phyloP scores from a whole-genome alignment of 257 asterid genomes.

The Haberlea rhodopensis region DNA sequence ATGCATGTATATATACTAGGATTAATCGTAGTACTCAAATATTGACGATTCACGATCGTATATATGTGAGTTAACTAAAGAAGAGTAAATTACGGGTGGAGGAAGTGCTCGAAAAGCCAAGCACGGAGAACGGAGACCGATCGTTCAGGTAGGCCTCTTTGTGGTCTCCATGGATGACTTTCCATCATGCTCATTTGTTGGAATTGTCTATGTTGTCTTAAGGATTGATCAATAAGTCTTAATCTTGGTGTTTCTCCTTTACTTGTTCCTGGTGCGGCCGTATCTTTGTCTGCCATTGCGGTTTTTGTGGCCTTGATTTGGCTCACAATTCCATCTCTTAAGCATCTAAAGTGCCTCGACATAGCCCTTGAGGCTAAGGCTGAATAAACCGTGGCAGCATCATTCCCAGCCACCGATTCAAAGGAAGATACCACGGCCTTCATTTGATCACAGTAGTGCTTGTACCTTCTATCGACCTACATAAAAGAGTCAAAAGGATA shows the following conservation, averaged over 20 bases:
- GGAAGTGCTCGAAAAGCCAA: constrained; percentile 97
- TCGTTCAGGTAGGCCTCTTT: constrained; percentile 80
- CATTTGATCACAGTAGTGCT: constrained; percentile 87
- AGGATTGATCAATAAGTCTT: constrained; percentile 63
- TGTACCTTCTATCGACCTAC: constrained; percentile 90
- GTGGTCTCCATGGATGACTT: constrained; percentile 88
- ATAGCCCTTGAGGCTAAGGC: constrained; percentile 72
- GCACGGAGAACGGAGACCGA: constrained; percentile 78
- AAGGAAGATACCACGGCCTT: constrained; percentile 60
- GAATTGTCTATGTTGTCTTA: constrained; percentile 71
- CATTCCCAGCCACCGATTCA: constrained; percentile 74
- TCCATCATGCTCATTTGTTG: constrained; percentile 86
- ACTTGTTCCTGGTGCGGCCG: constrained; percentile 40
- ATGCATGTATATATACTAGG: background rate
- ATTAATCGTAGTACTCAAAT: background rate
- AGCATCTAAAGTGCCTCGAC: constrained; percentile 80
- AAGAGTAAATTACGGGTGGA: constrained; percentile 66
- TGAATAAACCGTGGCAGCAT: constrained; percentile 67
- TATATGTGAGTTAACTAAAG: background rate
- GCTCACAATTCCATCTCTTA: constrained; percentile 60
- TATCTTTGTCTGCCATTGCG: constrained; percentile 72
- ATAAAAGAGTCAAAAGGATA: background rate
- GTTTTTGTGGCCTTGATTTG: constrained; percentile 62
- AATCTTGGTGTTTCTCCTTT: constrained; percentile 84
- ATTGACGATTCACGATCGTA: background rate